These are phyloP conservation scores for Paramecium bursaria DNA, from an alignment of 73 alveolate genomes.

Conservation along the genomic window DNA sequence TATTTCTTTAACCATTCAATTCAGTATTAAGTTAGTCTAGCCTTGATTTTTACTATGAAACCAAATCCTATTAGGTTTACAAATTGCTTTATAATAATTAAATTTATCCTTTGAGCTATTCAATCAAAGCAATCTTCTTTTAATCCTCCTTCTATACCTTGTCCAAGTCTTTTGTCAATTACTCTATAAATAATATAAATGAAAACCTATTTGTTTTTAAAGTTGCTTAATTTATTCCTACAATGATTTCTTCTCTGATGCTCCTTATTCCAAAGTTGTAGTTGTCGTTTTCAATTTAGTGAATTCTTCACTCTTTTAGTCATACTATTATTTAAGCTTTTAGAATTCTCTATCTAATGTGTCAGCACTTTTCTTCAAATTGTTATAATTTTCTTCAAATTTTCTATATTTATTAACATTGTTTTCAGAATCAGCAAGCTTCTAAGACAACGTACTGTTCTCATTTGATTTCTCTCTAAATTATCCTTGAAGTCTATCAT, in stretches of 20 bases:
- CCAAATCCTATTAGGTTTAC: slow-evolving; percentile 7
- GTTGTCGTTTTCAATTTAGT: slow-evolving; percentile 20
- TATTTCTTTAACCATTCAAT: background rate
- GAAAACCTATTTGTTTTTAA: slow-evolving; percentile 19
- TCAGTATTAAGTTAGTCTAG: slow-evolving; percentile 21
- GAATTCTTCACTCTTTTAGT: slow-evolving; percentile 17
- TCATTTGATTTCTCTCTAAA: background rate
- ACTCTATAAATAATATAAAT: background rate
- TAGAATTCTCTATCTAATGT: slow-evolving; percentile 30
- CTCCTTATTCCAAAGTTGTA: slow-evolving; percentile 33
- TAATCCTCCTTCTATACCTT: background rate
- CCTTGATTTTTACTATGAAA: background rate
- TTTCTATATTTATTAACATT: slow-evolving; percentile 33
- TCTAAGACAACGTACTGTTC: slow-evolving; percentile 34
- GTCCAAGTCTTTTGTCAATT: slow-evolving; percentile 16
- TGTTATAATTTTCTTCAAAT: slow-evolving; percentile 34
- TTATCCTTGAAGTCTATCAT: slow-evolving; percentile 12
- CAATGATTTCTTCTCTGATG: slow-evolving; percentile 19
- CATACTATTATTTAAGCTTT: slow-evolving; percentile 26
- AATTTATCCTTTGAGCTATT: slow-evolving; percentile 13
- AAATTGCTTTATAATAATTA: background rate
- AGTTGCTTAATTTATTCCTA: background rate
- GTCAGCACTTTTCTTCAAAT: slow-evolving; percentile 24
- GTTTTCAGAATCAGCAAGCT: slow-evolving; percentile 14
- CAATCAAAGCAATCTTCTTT: slow-evolving; percentile 3